Base-by-base conservation (phyloP, 2,329 filamentous ascomycete genomes). In the Claviceps sp. region DNA sequence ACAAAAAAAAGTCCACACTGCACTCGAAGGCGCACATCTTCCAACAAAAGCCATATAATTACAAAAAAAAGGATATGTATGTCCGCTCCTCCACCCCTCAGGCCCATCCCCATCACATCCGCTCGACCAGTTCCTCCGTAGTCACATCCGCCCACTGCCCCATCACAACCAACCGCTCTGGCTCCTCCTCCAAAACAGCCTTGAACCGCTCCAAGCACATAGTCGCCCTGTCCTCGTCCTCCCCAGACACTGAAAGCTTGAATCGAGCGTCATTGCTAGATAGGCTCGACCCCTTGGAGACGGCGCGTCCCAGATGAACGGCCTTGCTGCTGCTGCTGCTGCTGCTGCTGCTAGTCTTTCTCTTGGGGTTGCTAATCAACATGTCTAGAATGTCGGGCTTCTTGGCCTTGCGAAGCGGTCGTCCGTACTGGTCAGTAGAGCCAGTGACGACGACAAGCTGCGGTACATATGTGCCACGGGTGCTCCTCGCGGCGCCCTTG, bases 151-250 rank as follows among this genome's bases (percentile, higher is more conserved):
- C 38, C 40, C 22, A 9, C 6, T 22, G 2, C 42, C 14, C n/a
- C 24, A 46, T 74, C 67, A 83, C 64, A 83, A 94, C 79, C 62
- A 95, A 69, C 61, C 83, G 77, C 37, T 83, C 87, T 14, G 88
- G 88, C 68, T 93, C 85, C 57, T 80, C 76, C 69, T 94, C 88
- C 59, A 98, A 69, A 26, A 91, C 82, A 46, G 76, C 71, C 80
- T 95, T 96, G 63, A 96, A 79, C 60, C 88, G 81, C 70, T 91
- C 85, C 57, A 98, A 69, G 71, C 96, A 98, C 11, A 84, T 75
- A 62, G 79, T 76, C 14, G 88, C 93, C 61, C 89, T 77, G 72
- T 83, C 80, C 76, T 90, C 86, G 66, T 98, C 93, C 8, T 79
- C 80, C 69, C 79, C 81, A 41, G 85, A 82, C 20, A 95, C 90